Conservation (phyloP, 164 flowering plant genomes). For the Stephania japonica region DNA sequence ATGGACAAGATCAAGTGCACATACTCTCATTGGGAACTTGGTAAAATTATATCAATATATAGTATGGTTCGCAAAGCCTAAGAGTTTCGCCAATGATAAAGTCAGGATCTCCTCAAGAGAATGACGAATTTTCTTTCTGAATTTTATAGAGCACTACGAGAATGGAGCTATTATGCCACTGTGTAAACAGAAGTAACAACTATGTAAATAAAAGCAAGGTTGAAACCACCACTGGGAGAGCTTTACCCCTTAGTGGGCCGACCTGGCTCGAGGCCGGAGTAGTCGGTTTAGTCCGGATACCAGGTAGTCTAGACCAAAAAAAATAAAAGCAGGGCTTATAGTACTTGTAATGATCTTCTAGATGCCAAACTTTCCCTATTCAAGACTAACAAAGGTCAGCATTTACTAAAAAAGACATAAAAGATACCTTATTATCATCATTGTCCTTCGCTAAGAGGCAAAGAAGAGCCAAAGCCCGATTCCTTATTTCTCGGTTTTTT, state of each 20-base stretch:
- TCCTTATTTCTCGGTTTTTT: constrained; percentile 42
- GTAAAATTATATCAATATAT: not conserved
- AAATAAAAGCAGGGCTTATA: not conserved
- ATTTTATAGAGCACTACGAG: too few relatives aligned
- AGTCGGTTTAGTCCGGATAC: too few relatives aligned
- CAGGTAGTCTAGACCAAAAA: not conserved
- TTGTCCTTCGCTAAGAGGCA: constrained; percentile 44
- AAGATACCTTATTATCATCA: constrained; percentile 55
- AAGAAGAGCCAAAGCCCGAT: constrained; percentile 42
- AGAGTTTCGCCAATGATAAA: not conserved
- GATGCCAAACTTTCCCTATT: not conserved
- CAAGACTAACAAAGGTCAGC: not conserved
- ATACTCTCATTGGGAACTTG: not conserved
- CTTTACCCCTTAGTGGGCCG: too few relatives aligned
- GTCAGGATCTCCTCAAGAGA: not conserved
- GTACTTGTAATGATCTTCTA: not conserved
- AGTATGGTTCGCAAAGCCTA: not conserved
- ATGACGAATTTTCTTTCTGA: not conserved
- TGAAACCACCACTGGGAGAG: too few relatives aligned
- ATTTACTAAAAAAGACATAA: constrained; percentile 1
- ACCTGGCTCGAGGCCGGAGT: too few relatives aligned
- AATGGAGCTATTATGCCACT: too few relatives aligned
- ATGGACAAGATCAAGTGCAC: not conserved
- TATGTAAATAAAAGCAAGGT: not conserved
- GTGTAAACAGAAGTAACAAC: too few relatives aligned